These are phyloP conservation scores for Pleurotus eryngii DNA, from an alignment of 768 basidiomycete species.

Conservation along the genomic window DNA sequence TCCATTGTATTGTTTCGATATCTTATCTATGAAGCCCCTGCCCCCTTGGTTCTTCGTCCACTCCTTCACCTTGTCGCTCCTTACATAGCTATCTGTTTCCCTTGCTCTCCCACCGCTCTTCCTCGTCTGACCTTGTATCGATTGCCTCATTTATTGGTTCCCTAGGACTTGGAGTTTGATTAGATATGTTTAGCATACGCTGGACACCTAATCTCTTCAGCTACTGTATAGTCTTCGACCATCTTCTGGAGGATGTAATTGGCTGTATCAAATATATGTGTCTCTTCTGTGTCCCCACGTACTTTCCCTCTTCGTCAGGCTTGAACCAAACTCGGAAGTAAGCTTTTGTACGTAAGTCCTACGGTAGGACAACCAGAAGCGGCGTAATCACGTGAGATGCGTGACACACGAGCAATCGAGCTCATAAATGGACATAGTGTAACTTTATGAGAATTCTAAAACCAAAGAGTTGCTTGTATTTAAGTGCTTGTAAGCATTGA, in stretches of 20 bases:
- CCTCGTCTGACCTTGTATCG: neutral
- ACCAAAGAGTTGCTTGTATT: too few relatives aligned
- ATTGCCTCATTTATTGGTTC: neutral
- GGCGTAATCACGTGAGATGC: too few relatives aligned
- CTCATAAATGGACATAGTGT: too few relatives aligned
- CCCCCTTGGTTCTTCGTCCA: neutral
- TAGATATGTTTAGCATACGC: neutral
- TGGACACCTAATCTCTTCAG: neutral
- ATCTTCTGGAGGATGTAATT: neutral
- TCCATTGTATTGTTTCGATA: neutral
- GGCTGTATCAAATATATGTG: slow-evolving; percentile 6
- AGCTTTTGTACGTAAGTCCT: too few relatives aligned
- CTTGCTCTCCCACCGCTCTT: neutral
- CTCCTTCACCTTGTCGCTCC: slow-evolving; percentile 2
- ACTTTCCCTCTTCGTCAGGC: neutral
- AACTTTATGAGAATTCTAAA: too few relatives aligned
- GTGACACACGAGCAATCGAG: too few relatives aligned
- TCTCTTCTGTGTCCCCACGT: neutral
- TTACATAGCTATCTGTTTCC: neutral
- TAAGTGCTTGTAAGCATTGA: too few relatives aligned
- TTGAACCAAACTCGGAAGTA: too few relatives aligned
- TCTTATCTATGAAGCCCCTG: neutral
- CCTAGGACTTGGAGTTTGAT: neutral
- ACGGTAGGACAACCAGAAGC: too few relatives aligned
- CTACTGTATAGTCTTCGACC: neutral